Evolutionary conservation across 179 eudicot species (phyloP), one percentile per base, ranked within the genome.

Genomic region (Amaranthus tricolor): DNA sequence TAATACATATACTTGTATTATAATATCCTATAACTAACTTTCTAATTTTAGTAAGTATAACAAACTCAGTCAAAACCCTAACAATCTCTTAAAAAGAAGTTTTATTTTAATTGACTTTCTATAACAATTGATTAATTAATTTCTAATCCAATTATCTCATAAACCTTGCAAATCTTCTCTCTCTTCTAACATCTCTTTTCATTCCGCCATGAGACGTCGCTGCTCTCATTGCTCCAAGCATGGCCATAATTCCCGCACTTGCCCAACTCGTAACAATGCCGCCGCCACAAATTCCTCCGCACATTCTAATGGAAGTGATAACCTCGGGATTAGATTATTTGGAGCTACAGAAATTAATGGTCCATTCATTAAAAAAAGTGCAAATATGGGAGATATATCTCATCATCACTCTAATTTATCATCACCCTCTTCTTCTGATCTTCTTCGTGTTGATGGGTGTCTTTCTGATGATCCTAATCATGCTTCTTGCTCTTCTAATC

Each of bases 311-410:
- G 81, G 85, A 2, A 72, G 76, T 3, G 77, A 73, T 0, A 75
- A 85, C 3, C 81, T 78, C 2, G 88, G 88, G 0, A 88, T 92
- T 71, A 87, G 71, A 87, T 78, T 92, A 50, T 92, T 92, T 54
- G 97, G 97, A 8, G 96, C 90, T 4, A 82, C 91, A 76, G 71
- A 90, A 6, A 92, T 88, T 0, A 90, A 90, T 80, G 93, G 91
- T 16, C 85, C 91, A n/a, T 81, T 84, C 67, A 87, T 92, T 67
- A 92, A 92, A 83, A 92, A 92, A 85, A 92, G 97, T 81, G 90
- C 89, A 15, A 90, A 93, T 72, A 90, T 90, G 97, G 97, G 96
- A 6, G 88, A 90, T 74, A 81, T 92, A 52, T 84, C 93, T 15
- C 86, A 76, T 75, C 82, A 82, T 70, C 81, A 84, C 48, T 77